These are phyloP conservation scores for Carallia pectinifolia DNA, from an alignment of 345 rosid genomes.

Conservation along the genomic window DNA sequence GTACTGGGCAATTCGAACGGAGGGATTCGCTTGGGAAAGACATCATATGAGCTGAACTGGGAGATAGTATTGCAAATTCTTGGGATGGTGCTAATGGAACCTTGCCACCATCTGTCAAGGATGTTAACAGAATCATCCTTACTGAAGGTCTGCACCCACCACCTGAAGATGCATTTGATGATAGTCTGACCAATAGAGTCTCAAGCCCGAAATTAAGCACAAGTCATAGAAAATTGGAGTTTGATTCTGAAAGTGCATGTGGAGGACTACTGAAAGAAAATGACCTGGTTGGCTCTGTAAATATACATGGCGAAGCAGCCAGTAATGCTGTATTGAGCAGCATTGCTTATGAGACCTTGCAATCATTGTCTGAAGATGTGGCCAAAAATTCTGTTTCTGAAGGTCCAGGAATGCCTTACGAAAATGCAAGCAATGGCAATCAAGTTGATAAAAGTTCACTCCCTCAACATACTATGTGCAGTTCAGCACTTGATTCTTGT, in stretches of 20 bases:
- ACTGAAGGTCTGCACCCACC: neutral
- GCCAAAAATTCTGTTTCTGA: neutral
- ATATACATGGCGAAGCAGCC: slow-evolving; percentile 14
- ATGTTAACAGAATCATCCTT: neutral
- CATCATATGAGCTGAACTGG: slow-evolving; percentile 11
- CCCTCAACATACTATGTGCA: slow-evolving; percentile 16
- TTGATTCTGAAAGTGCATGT: slow-evolving; percentile 13
- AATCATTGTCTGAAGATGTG: slow-evolving; percentile 5
- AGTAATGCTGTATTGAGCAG: slow-evolving; percentile 13
- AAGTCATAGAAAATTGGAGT: no score
- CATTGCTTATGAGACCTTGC: slow-evolving; percentile 16
- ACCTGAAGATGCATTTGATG: slow-evolving; percentile 20
- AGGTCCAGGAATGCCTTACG: slow-evolving; percentile 14
- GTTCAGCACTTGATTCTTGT: slow-evolving; percentile 6
- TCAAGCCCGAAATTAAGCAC: neutral
- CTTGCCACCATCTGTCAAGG: neutral
- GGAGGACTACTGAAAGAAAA: slow-evolving; percentile 18
- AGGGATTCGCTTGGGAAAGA: slow-evolving; percentile 8
- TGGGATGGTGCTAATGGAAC: slow-evolving; percentile 20
- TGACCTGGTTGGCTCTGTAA: slow-evolving; percentile 14
- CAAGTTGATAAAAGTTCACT: slow-evolving; percentile 19
- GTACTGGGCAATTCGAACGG: slow-evolving; percentile 12
- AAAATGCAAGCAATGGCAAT: slow-evolving; percentile 13
- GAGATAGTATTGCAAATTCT: slow-evolving; percentile 16
- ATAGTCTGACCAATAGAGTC: neutral